Evolutionary conservation across 257 asterid species (phyloP).

Genomic region (Jacaranda mimosifolia): DNA sequence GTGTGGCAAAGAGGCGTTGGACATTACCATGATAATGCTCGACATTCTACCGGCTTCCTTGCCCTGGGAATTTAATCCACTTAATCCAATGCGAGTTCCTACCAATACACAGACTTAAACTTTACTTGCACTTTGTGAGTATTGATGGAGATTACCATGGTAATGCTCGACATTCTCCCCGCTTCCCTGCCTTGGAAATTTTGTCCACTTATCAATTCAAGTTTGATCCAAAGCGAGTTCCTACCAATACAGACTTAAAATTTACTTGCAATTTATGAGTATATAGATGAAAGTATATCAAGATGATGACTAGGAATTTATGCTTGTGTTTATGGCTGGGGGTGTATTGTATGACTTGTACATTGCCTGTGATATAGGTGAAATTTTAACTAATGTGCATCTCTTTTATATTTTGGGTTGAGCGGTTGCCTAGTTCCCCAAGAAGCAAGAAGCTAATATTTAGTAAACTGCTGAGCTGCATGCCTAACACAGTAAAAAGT

Average conservation of each 20-base stretch:
- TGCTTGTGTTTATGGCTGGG: background rate
- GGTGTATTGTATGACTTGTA: background rate
- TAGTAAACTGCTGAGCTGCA: background rate
- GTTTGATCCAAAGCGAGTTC: no score
- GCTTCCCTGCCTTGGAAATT: no score
- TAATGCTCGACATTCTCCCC: no score
- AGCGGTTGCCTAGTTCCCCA: background rate
- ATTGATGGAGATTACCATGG: no score
- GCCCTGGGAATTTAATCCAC: no score
- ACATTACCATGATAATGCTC: no score
- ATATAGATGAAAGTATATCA: background rate
- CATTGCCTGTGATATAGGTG: background rate
- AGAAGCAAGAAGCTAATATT: slow-evolving; percentile 19
- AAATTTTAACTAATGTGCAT: background rate
- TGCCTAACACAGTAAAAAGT: background rate
- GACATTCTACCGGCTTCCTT: no score
- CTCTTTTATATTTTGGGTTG: background rate
- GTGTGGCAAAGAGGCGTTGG: background rate
- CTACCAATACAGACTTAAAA: no score
- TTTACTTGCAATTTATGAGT: background rate
- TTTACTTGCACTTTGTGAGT: no score
- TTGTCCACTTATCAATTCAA: no score
- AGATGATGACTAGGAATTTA: background rate
- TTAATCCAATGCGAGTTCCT: no score
- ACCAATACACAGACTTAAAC: no score